These are phyloP conservation scores for Sarocladium brachiariae DNA, from an alignment of 2,329 filamentous ascomycete species.

Conservation along the genomic window DNA sequence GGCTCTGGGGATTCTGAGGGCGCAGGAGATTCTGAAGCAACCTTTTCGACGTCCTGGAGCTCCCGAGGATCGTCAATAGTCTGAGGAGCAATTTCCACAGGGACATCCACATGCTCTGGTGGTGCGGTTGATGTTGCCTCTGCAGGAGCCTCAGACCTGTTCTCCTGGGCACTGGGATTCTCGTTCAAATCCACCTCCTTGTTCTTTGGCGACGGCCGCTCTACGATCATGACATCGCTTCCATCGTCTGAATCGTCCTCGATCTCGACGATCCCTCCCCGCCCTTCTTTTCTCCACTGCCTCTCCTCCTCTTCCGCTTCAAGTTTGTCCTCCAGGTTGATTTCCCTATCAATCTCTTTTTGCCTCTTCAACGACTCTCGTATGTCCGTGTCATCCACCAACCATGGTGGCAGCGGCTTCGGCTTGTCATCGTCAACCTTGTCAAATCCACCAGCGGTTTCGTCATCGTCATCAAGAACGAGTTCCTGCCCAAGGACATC, in stretches of 20 bases:
- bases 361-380: conserved; percentile 55
- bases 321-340: conserved; percentile 57
- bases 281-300: conserved; percentile 32
- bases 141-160: not conserved
- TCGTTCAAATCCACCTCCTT: not conserved
- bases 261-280: conserved; percentile 52
- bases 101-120: not conserved
- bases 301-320: conserved; percentile 50
- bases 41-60: too few species aligned
- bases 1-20: conserved; percentile 17
- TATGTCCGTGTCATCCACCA: conserved; percentile 58
- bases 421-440: conserved; percentile 34
- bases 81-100: not conserved
- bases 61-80: too few species aligned
- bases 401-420: conserved; percentile 70
- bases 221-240: conserved; percentile 51
- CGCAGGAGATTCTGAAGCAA: not conserved
- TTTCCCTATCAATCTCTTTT: conserved; percentile 47
- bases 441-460: conserved; percentile 61
- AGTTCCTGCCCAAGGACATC: not conserved
- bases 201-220: conserved; percentile 28
- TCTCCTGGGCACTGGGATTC: not conserved
- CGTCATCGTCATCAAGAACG: conserved; percentile 17
- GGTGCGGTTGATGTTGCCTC: not conserved
- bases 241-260: conserved; percentile 54